A percentile compares a stretch with the other conserved stretches of the same genome.
Conservation (phyloP, 2,329 filamentous ascomycete species). For the Didymella pomorum region DNA sequence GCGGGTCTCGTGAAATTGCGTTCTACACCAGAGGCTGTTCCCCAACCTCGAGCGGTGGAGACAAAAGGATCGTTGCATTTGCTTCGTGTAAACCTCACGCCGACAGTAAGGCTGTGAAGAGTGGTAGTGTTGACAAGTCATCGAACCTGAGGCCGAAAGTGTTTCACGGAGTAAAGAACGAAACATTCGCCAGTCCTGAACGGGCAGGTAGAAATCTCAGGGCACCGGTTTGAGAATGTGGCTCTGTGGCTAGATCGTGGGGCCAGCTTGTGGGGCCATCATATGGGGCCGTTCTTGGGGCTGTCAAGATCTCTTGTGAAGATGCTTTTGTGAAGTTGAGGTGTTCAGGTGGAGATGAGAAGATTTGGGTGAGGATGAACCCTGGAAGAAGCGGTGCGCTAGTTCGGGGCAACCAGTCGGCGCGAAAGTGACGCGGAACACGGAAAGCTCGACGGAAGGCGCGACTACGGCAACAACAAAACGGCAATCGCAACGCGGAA, state of each 20-base stretch:
- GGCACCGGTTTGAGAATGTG: neutral
- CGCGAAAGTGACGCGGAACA: neutral
- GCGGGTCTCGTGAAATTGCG: slow-evolving; percentile 7
- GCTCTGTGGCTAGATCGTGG: slow-evolving; percentile 3
- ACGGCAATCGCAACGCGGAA: neutral
- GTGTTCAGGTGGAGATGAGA: neutral
- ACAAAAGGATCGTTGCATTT: slow-evolving; percentile 4
- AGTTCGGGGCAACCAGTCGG: neutral
- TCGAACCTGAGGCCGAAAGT: slow-evolving; percentile 15
- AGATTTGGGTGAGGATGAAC: neutral
- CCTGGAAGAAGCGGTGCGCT: slow-evolving; percentile 1
- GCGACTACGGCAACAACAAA: neutral
- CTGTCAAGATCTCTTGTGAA: slow-evolving; percentile 9
- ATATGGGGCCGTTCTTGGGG: neutral
- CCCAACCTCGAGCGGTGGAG: slow-evolving; percentile 1
- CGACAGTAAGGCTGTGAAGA: slow-evolving; percentile 2
- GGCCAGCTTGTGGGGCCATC: neutral
- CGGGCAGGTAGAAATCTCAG: slow-evolving; percentile 5
- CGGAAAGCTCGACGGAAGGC: slow-evolving; percentile 2
- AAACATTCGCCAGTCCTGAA: slow-evolving; percentile 15
- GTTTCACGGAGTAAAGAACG: slow-evolving; percentile 16
- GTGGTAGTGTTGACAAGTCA: slow-evolving; percentile 1
- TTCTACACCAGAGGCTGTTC: neutral
- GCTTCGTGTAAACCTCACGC: neutral
- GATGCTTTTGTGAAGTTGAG: neutral